Evolutionary conservation across 228 moss, liverwort and hornwort genomes (phyloP).

Genomic region (Sphagnum magellanicum): DNA sequence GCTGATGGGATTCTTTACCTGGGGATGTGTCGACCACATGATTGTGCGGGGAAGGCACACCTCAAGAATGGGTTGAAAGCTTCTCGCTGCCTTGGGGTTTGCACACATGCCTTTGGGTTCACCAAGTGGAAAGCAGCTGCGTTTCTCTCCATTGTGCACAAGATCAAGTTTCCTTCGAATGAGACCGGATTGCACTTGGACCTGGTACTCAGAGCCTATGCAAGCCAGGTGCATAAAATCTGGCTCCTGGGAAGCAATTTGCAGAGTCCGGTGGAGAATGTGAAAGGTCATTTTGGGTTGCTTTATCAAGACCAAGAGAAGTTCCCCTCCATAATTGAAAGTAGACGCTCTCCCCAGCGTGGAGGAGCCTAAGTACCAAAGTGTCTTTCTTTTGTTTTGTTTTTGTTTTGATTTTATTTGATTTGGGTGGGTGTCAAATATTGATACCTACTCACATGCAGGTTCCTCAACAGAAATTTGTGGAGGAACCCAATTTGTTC

Average conservation of each 20-base stretch:
- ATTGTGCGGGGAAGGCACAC: not conserved
- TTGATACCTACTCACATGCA: no score
- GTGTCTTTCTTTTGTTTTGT: no score
- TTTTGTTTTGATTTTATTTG: no score
- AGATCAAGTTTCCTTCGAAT: not conserved
- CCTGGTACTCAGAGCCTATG: slow-evolving; percentile 2
- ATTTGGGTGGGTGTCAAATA: no score
- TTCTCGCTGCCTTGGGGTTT: not conserved
- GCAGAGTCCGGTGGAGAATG: not conserved
- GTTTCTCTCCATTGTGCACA: slow-evolving; percentile 2
- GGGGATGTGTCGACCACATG: not conserved
- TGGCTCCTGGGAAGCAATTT: slow-evolving; percentile 7
- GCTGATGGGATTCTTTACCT: not conserved
- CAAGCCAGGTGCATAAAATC: not conserved
- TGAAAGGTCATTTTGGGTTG: slow-evolving; percentile 1
- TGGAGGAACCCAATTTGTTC: no score
- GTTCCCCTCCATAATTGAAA: slow-evolving; percentile 2
- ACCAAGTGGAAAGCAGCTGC: slow-evolving; percentile 3
- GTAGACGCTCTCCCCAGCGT: no score
- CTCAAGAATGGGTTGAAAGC: not conserved
- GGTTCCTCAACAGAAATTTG: no score
- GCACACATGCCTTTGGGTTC: not conserved
- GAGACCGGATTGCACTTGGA: not conserved
- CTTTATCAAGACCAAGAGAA: slow-evolving; percentile 5
- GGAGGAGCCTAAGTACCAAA: no score